Percentiles rank a stretch among this genome's conserved stretches.
phyloP scores from a whole-genome alignment of 2,329 filamentous ascomycete genomes.

The Diaporthe citri region DNA sequence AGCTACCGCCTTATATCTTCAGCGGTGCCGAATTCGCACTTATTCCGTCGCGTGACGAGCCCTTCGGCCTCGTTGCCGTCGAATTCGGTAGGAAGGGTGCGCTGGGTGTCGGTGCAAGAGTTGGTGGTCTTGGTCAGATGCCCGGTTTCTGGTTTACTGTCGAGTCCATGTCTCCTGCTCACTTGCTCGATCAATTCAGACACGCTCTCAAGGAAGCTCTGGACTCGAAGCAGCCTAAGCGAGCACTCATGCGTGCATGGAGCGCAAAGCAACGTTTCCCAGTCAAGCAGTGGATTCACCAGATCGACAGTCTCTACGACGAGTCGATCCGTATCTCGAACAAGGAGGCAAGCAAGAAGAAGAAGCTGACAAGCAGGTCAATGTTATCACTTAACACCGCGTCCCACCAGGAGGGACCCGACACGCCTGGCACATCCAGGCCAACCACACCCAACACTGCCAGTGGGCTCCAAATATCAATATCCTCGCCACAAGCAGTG shows the following conservation, averaged over 20 bases:
- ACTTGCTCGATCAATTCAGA: constrained; percentile 74
- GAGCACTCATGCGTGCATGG: constrained; percentile 73
- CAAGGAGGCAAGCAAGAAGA: constrained; percentile 46
- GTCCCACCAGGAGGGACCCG: constrained; percentile 41
- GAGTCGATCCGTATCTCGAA: constrained; percentile 67
- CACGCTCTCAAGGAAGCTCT: constrained; percentile 71
- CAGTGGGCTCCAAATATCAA: constrained; percentile 35
- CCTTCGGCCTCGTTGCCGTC: constrained; percentile 76
- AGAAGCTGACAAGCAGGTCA: constrained; percentile 41
- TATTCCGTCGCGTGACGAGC: constrained; percentile 77
- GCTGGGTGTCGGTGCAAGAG: constrained; percentile 73
- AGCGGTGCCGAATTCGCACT: constrained; percentile 76
- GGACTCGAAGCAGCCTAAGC: constrained; percentile 64
- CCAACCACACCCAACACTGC: constrained; percentile 31
- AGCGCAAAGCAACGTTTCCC: constrained; percentile 75
- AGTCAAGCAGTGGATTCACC: constrained; percentile 74
- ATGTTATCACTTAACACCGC: constrained; percentile 42
- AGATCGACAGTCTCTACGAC: constrained; percentile 70
- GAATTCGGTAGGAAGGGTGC: constrained; percentile 77
- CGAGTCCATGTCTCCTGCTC: constrained; percentile 71
- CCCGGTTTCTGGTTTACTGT: constrained; percentile 80
- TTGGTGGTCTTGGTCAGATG: constrained; percentile 76
- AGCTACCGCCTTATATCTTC: constrained; percentile 75
- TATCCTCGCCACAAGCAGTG: constrained; percentile 40
- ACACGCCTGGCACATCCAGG: constrained; percentile 36